Evolutionary conservation across 768 basidiomycete species (phyloP).

Genomic region (Erythrobasidium yunnanense): DNA sequence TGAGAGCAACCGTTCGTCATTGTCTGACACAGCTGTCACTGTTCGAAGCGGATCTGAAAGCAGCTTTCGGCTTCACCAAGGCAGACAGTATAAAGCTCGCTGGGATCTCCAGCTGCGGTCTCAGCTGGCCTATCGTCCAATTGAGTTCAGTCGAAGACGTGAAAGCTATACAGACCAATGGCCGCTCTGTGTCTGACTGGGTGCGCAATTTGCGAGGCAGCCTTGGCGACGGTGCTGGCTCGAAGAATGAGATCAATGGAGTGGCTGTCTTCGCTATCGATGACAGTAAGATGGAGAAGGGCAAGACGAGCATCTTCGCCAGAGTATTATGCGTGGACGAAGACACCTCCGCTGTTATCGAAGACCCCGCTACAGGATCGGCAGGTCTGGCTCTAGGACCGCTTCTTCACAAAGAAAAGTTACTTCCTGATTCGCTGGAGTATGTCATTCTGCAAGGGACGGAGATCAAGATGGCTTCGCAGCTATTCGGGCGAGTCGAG

Average conservation of each 20-base stretch:
- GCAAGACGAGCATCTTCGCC: background rate
- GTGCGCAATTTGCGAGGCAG: background rate
- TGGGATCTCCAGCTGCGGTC: background rate
- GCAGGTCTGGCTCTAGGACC: conserved; percentile 11
- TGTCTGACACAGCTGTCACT: background rate
- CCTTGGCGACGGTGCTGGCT: background rate
- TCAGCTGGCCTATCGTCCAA: background rate
- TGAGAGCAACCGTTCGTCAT: background rate
- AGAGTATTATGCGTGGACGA: conserved; percentile 2
- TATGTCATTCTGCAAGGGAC: conserved; percentile 9
- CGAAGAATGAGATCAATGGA: background rate
- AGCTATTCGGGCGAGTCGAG: background rate
- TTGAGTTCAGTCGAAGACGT: background rate
- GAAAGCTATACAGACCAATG: background rate
- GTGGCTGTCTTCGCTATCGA: background rate
- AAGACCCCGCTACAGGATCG: conserved; percentile 16
- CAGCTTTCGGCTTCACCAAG: background rate
- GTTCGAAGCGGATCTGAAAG: background rate
- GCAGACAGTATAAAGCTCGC: background rate
- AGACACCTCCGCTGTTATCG: background rate
- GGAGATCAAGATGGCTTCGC: conserved; percentile 3
- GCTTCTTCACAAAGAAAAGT: background rate
- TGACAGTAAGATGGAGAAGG: background rate
- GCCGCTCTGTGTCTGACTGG: background rate
- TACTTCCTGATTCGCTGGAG: background rate